A percentile compares a stretch with the other conserved stretches of the same genome.
phyloP scores from a whole-genome alignment of 768 basidiomycete genomes.

The Calocybe gangraenosa region DNA sequence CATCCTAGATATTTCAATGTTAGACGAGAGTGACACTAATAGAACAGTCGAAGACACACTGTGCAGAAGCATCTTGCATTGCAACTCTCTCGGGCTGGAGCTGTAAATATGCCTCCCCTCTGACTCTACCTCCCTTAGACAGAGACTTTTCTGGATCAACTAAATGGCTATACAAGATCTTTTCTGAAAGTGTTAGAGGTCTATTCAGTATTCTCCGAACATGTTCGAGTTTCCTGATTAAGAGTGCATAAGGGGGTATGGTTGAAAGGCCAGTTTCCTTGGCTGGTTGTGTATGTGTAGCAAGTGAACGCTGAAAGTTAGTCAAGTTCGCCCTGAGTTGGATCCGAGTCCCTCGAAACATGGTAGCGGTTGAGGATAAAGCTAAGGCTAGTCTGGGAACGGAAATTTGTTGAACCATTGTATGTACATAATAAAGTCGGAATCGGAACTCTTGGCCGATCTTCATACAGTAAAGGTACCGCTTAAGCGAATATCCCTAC shows the following conservation, averaged over 20 bases:
- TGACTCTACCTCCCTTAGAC: constrained; percentile 57
- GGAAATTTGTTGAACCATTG: too few relatives aligned
- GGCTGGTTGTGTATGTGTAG: constrained; percentile 31
- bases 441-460: too few relatives aligned
- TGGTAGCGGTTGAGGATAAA: constrained; percentile 7
- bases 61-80: constrained; percentile 93
- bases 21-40: constrained; percentile 7
- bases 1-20: constrained; percentile 56
- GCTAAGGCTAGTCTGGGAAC: too few relatives aligned
- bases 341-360: constrained; percentile 23
- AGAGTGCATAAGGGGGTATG: constrained; percentile 76
- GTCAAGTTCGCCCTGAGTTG: constrained; percentile 18
- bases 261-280: constrained; percentile 55
- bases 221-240: constrained; percentile 65
- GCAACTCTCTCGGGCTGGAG: constrained; percentile 91
- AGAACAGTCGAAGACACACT: constrained; percentile 46
- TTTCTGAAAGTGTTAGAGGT: constrained; percentile 93
- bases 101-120: constrained; percentile 89
- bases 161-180: constrained; percentile 94
- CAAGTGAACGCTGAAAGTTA: constrained; percentile 27
- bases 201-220: constrained; percentile 69
- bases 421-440: too few relatives aligned
- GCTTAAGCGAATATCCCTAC: constrained; percentile 42
- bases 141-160: constrained; percentile 72
- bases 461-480: constrained; percentile 35